Conservation (phyloP, 1,139 yeast species). For the Nadsonia starkeyi-henricii region DNA sequence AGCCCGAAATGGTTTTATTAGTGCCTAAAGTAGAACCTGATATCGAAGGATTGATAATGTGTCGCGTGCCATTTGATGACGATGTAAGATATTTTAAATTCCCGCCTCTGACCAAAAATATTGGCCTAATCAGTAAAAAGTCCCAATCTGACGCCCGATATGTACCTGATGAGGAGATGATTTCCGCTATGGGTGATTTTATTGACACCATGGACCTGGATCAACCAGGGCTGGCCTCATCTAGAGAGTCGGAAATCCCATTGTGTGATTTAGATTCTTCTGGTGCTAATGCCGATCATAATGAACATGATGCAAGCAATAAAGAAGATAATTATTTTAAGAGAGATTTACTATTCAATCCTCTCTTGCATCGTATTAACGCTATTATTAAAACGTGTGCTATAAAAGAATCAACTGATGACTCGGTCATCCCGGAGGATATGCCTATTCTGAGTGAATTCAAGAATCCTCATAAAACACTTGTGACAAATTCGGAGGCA, state of each 20-base stretch:
- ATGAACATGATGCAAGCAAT: constrained; percentile 11
- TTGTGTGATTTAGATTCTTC: no score
- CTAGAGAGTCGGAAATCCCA: no score
- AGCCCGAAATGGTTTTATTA: constrained; percentile 34
- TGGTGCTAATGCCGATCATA: constrained; percentile 13
- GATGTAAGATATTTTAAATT: constrained; percentile 58
- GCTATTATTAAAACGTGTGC: constrained; percentile 22
- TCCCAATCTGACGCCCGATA: constrained; percentile 13
- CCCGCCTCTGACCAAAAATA: constrained; percentile 33
- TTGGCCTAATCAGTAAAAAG: constrained; percentile 23
- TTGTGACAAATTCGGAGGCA: constrained; percentile 9
- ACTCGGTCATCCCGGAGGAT: constrained; percentile 11
- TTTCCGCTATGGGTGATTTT: constrained; percentile 27
- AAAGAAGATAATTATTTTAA: constrained; percentile 8
- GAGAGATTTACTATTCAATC: constrained; percentile 18
- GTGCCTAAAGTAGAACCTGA: constrained; percentile 33
- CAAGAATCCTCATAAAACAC: constrained; percentile 11
- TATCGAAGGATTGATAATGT: constrained; percentile 24
- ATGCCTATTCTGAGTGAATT: constrained; percentile 12
- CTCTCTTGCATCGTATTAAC: constrained; percentile 19
- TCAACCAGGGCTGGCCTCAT: no score
- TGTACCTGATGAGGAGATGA: constrained; percentile 26
- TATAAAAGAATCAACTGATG: constrained; percentile 12
- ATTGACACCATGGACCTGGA: constrained; percentile 27
- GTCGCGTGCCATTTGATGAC: constrained; percentile 60